These are phyloP conservation scores for Coemansia sp. DNA, from an alignment of 192 early-diverging fungal species.

Conservation along the genomic window DNA sequence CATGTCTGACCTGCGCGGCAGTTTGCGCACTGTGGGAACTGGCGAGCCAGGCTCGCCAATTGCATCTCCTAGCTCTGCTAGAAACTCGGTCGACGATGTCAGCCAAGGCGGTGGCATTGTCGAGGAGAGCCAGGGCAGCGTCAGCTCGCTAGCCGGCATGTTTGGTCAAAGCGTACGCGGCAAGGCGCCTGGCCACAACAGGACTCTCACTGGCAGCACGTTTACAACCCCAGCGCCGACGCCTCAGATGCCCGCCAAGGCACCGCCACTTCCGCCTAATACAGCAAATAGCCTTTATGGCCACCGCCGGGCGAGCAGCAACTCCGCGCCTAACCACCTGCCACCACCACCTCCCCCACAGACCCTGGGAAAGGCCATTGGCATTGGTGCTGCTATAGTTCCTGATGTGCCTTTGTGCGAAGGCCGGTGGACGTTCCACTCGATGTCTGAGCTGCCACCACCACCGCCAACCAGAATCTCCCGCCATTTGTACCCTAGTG, in stretches of 20 bases:
- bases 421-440: slow-evolving; percentile 55
- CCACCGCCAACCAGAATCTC: slow-evolving; percentile 24
- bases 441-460: slow-evolving; percentile 31
- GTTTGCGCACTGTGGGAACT: slow-evolving; percentile 14
- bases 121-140: slow-evolving; percentile 54
- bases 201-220: slow-evolving; percentile 10
- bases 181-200: slow-evolving; percentile 21
- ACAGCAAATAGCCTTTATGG: not conserved
- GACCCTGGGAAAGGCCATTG: not conserved
- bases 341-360: slow-evolving; percentile 35
- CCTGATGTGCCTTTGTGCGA: slow-evolving; percentile 39
- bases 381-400: not conserved
- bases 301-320: slow-evolving; percentile 29
- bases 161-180: slow-evolving; percentile 43
- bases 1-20: slow-evolving; percentile 21
- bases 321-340: slow-evolving; percentile 29
- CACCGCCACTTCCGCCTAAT: slow-evolving; percentile 28
- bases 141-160: slow-evolving; percentile 54
- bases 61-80: slow-evolving; percentile 14
- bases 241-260: slow-evolving; percentile 16
- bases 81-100: slow-evolving; percentile 29
- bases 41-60: not conserved
- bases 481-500: slow-evolving; percentile 43
- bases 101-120: slow-evolving; percentile 31
- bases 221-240: slow-evolving; percentile 19